Conservation (phyloP, 768 basidiomycete species). For the Amanita fuliginea region DNA sequence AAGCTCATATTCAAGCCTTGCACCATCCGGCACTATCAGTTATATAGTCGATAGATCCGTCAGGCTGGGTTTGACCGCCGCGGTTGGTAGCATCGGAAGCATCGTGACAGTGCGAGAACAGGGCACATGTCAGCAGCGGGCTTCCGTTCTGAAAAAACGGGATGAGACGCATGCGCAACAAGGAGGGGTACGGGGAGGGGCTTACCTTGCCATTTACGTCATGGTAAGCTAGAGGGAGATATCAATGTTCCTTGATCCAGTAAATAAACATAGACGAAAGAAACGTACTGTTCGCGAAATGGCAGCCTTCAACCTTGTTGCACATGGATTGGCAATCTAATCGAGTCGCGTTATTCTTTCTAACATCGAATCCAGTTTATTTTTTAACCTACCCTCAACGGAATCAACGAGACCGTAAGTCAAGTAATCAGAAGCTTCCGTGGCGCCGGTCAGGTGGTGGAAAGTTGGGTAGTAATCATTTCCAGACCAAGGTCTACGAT, state of each 20-base stretch:
- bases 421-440: conserved; percentile 28
- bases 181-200: too few species aligned
- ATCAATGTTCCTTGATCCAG: background rate
- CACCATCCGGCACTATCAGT: conserved; percentile 31
- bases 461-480: conserved; percentile 29
- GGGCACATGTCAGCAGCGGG: conserved; percentile 30
- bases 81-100: conserved; percentile 25
- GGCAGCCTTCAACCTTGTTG: conserved; percentile 25
- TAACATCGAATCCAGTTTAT: background rate
- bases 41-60: conserved; percentile 30
- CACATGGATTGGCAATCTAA: conserved; percentile 37
- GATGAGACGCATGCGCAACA: background rate
- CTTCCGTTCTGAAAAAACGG: conserved; percentile 22
- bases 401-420: conserved; percentile 36
- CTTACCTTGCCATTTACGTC: conserved; percentile 34
- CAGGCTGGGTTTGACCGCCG: conserved; percentile 32
- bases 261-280: background rate
- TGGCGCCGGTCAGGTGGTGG: conserved; percentile 29
- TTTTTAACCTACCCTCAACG: conserved; percentile 20
- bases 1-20: conserved; percentile 18
- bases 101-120: conserved; percentile 27
- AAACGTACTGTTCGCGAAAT: conserved; percentile 30
- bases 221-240: conserved; percentile 23
- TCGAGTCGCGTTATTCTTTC: background rate
- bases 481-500: conserved; percentile 11